Evolutionary conservation across 352 stramenopile species (phyloP).

Genomic region (Thraustochytrium striatum): DNA sequence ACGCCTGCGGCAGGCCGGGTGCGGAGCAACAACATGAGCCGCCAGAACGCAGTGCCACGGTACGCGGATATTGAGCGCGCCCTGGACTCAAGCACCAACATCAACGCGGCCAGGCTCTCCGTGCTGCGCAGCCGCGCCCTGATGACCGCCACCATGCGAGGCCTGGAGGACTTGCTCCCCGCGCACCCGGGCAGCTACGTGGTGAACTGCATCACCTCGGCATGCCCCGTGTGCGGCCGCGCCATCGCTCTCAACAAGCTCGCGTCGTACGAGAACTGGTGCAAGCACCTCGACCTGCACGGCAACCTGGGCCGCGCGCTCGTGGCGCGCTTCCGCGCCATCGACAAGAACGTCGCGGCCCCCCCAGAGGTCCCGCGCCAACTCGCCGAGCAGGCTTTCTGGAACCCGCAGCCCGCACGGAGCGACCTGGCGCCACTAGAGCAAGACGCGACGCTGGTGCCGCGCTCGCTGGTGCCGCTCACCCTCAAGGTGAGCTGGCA

Average conservation of each 20-base stretch:
- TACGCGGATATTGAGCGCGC: slow-evolving; percentile 1
- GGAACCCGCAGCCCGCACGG: not conserved
- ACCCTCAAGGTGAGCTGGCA: not conserved
- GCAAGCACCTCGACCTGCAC: slow-evolving; percentile 41
- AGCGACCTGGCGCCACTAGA: not conserved
- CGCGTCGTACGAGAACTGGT: slow-evolving; percentile 38
- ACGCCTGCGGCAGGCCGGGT: not conserved
- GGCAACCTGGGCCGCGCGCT: not conserved
- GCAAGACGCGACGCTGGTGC: not conserved
- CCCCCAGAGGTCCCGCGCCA: not conserved
- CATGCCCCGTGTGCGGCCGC: slow-evolving; percentile 22
- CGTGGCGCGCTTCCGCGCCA: not conserved
- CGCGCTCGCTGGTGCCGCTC: not conserved
- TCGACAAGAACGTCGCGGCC: slow-evolving; percentile 6
- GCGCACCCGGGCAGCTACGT: not conserved
- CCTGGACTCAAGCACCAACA: not conserved
- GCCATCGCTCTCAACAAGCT: slow-evolving; percentile 46
- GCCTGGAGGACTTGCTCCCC: not conserved
- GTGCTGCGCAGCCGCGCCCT: slow-evolving; percentile 21
- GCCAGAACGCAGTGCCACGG: not conserved
- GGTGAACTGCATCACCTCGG: slow-evolving; percentile 33
- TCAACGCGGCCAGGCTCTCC: slow-evolving; percentile 26
- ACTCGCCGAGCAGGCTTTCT: not conserved
- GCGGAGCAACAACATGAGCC: not conserved
- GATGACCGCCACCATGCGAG: not conserved